Evolutionary conservation across 495 filamentous ascomycete genomes (phyloP).

Genomic region (Copromyces sp.): DNA sequence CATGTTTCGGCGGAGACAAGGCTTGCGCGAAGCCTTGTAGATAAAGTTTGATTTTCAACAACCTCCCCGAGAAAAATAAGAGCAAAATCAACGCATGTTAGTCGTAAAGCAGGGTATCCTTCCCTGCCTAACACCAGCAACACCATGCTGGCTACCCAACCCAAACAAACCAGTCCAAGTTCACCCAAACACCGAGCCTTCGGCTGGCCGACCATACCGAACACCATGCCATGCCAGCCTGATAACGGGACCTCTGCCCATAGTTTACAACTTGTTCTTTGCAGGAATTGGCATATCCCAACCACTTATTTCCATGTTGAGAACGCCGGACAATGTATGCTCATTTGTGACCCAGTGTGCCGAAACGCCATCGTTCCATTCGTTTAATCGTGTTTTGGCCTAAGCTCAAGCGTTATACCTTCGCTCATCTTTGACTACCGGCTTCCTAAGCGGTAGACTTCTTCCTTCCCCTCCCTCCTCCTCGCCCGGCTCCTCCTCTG

Average conservation of each 20-base stretch:
- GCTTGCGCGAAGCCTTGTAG: not conserved
- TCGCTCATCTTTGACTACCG: too few species aligned
- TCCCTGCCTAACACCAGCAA: not conserved
- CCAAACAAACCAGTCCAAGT: not conserved
- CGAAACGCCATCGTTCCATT: not conserved
- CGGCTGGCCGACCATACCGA: not conserved
- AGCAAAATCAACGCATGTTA: not conserved
- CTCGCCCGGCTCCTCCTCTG: constrained; percentile 29
- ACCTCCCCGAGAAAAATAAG: not conserved
- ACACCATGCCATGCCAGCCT: not conserved
- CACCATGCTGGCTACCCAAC: not conserved
- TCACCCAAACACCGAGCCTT: not conserved
- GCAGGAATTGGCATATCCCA: not conserved
- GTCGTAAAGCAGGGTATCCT: not conserved
- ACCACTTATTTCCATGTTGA: not conserved
- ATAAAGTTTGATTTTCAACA: not conserved
- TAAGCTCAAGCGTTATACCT: not conserved
- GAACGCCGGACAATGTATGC: not conserved
- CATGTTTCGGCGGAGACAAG: not conserved
- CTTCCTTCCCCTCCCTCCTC: constrained; percentile 8
- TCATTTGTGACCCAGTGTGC: not conserved
- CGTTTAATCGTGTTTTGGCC: not conserved
- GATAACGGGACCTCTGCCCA: not conserved
- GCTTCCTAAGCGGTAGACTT: not conserved
- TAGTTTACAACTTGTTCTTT: not conserved